Evolutionary conservation across 192 early-diverging fungal species (phyloP).

Genomic region (Coemansia sp.): DNA sequence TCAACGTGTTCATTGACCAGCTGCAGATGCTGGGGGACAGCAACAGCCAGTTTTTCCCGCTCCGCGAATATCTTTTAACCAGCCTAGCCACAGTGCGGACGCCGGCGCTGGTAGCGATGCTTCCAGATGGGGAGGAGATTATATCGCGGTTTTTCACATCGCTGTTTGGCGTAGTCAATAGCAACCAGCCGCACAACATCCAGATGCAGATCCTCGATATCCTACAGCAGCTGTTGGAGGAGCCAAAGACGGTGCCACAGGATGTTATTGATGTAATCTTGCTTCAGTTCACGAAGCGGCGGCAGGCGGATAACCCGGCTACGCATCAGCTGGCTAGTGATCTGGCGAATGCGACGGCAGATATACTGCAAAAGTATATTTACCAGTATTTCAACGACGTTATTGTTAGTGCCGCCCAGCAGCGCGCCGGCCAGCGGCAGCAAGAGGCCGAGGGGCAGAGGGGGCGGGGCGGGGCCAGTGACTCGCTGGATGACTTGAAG

Average conservation of each 20-base stretch:
- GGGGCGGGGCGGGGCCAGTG: constrained; percentile 47
- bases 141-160: constrained; percentile 67
- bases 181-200: constrained; percentile 72
- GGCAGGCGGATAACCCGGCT: constrained; percentile 65
- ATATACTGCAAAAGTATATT: constrained; percentile 86
- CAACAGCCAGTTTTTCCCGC: constrained; percentile 63
- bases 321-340: constrained; percentile 79
- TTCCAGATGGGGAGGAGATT: constrained; percentile 74
- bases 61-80: constrained; percentile 85
- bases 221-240: constrained; percentile 79
- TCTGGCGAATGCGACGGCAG: constrained; percentile 69
- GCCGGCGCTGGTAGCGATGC: constrained; percentile 75
- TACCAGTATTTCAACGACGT: constrained; percentile 91
- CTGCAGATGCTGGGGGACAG: constrained; percentile 63
- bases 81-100: constrained; percentile 82
- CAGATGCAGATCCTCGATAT: constrained; percentile 78
- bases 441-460: constrained; percentile 22
- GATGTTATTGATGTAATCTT: constrained; percentile 88
- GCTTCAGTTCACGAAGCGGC: constrained; percentile 67
- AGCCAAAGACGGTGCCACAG: constrained; percentile 63
- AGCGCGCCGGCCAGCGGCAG: constrained; percentile 21
- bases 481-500: constrained; percentile 55
- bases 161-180: constrained; percentile 69
- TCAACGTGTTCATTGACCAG: constrained; percentile 79
- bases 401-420: constrained; percentile 61